These are phyloP conservation scores for Eutrema japonicum DNA, from an alignment of 345 rosid species.

Conservation along the genomic window DNA sequence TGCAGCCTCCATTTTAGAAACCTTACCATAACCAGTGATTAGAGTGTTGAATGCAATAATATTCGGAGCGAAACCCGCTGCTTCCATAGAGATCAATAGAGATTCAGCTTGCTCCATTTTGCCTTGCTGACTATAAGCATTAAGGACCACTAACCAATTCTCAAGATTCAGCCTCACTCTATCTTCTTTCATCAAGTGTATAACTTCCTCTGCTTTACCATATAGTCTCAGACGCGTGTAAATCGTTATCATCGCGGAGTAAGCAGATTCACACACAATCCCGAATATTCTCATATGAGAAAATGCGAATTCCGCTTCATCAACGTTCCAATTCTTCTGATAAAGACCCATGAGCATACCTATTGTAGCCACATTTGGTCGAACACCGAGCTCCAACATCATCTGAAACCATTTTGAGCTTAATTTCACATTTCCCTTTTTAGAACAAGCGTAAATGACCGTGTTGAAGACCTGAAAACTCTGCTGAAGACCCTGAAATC, in stretches of 20 bases:
- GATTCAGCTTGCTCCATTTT: conserved; percentile 72
- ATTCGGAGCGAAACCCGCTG: conserved; percentile 58
- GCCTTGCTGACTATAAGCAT: conserved; percentile 85
- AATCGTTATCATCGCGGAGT: conserved; percentile 86
- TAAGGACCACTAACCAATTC: conserved; percentile 86
- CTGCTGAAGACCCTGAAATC: conserved; percentile 44
- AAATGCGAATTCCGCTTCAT: conserved; percentile 77
- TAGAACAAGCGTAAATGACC: conserved; percentile 64
- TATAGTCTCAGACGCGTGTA: conserved; percentile 73
- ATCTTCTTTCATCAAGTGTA: conserved; percentile 63
- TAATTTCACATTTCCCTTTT: conserved; percentile 57
- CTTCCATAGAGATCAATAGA: conserved; percentile 60
- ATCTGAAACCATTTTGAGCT: conserved; percentile 70
- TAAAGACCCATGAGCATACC: conserved; percentile 91
- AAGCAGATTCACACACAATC: conserved; percentile 80
- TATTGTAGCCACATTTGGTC: conserved; percentile 80
- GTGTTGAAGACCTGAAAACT: conserved; percentile 74
- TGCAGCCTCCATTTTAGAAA: conserved; percentile 72
- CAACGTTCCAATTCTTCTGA: conserved; percentile 72
- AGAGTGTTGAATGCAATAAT: conserved; percentile 78
- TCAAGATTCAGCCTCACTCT: conserved; percentile 57
- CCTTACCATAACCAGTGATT: conserved; percentile 83
- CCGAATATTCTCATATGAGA: conserved; percentile 64
- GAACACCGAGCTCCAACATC: conserved; percentile 73
- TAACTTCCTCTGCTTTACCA: conserved; percentile 76